Evolutionary conservation across 2,329 filamentous ascomycete species (phyloP), one percentile per base, ranked within the genome.

Genomic region (Berkeleyomyces rouxiae): DNA sequence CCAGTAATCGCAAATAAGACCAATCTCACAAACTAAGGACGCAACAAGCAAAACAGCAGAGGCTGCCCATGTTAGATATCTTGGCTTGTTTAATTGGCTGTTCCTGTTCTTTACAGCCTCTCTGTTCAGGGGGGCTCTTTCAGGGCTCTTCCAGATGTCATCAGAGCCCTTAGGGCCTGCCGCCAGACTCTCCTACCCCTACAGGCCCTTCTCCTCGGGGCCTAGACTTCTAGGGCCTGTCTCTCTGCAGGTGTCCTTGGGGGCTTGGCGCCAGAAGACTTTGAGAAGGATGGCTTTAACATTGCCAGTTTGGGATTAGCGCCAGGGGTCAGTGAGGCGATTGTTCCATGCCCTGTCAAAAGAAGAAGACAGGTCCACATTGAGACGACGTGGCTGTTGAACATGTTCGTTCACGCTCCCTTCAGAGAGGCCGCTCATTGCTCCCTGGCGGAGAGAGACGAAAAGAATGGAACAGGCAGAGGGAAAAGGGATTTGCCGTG

Each of bases 281-380:
- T 3, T 31, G 23, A 33, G 9, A 51, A 36, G 33, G 11, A 31
- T 51, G 47, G 47, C 3, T 9, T 23, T 10, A 37, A 11, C 16
- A 53, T 33, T 55, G 40, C 58, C 59, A 58, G 53, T 61, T 53
- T 13, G 3, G 49, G 49, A 23, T 61, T 63, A 63, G 62, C 62
- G 62, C 62, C 62, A 63, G 62, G 62, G 62, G 62, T 7, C 47
- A 39, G 23, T 4, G 42, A 16, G 44, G 10, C 42, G 43, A 36
- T 46, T 53, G 40, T 55, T 62, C 40, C 53, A 46, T 62, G 43
- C 42, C 33, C 42, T 61, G 46, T 40, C 23, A 59, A 6, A 60
- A 39, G 16, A 59, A 37, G 53, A 59, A 47, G 36, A 49, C 31
- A 11, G 31, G 46, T 16, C 9, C 31, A 53, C 36, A 40, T 23